Base-by-base conservation (phyloP, 805 yeast species). In the Wickerhamomyces subpelliculosus region DNA sequence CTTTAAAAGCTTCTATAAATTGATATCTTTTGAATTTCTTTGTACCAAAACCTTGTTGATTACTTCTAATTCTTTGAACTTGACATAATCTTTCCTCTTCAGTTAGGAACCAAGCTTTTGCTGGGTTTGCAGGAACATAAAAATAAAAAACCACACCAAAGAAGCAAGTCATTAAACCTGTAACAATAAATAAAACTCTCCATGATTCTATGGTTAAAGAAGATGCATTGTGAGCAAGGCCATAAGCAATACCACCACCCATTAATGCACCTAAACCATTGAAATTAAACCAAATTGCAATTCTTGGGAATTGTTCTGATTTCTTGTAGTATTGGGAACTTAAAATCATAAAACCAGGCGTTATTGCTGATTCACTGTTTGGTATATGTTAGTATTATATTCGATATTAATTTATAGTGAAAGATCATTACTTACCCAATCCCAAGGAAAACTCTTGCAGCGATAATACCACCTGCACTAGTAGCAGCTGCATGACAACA, bases 21-120 rank as follows among this genome's bases (percentile, higher is more conserved):
- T 80, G 85, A 37, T 65, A 55, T 65, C 60, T 60, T 49, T 77
- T 77, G 67, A 78, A 74, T 32, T 64, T 58, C 46, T 60, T 68
- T 46, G 68, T 73, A 40, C 81, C 80, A 51, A 72, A 71, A 34
- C 84, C 85, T 45, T 70, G 80, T 47, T 69, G 73, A 57, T 72
- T 76, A 17, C 46, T 48, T 46, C 78, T 70, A 44, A 73, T 74
- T 46, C 79, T 67, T 54, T 68, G 73, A 27, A 75, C 73, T 31
- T 71, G 69, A 52, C 65, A 55, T 17, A 58, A 47, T 47, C 62
- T 68, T 50, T 74, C 83, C 39, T 65, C 65, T 20, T 67, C 68
- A 12, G 57, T 60, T 41, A 68, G 57, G 39, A 67, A 67, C 66
- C 72, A 66, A 4, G 78, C 75, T 20, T 57, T 55, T 16, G 64